A percentile compares a stretch with the other conserved stretches of the same genome.
These are phyloP conservation scores for Peniophora sp. DNA, from an alignment of 1,284 basidiomycete species.

Conservation along the genomic window DNA sequence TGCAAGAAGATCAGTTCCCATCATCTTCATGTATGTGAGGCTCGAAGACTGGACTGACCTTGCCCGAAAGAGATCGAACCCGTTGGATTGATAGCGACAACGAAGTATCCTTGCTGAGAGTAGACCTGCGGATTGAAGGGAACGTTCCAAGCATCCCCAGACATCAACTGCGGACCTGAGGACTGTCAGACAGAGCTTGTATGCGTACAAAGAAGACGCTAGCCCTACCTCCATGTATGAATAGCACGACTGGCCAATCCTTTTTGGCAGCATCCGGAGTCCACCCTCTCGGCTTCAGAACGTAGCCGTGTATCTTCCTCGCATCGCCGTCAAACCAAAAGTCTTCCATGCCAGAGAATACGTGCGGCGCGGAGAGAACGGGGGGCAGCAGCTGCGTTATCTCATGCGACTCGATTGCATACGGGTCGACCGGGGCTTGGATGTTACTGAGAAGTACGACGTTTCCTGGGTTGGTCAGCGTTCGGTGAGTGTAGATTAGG, in stretches of 20 bases:
- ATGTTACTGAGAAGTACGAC: slow-evolving; percentile 51
- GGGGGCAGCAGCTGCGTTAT: neutral
- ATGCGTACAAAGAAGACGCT: neutral
- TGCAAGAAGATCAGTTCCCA: slow-evolving; percentile 16
- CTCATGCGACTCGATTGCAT: neutral
- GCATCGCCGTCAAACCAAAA: slow-evolving; percentile 81
- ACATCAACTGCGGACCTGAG: slow-evolving; percentile 67
- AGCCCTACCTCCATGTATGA: slow-evolving; percentile 64
- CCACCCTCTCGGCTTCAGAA: slow-evolving; percentile 71
- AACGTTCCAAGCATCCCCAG: slow-evolving; percentile 76
- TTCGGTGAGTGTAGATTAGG: slow-evolving; percentile 61
- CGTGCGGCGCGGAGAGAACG: neutral
- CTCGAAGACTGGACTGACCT: slow-evolving; percentile 37
- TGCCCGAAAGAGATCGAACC: slow-evolving; percentile 85
- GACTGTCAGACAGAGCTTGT: neutral
- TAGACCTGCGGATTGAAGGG: slow-evolving; percentile 85
- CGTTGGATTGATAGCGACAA: slow-evolving; percentile 80
- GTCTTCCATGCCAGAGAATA: slow-evolving; percentile 37
- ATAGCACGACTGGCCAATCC: slow-evolving; percentile 64
- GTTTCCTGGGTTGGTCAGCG: slow-evolving; percentile 66
- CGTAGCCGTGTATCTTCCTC: slow-evolving; percentile 74
- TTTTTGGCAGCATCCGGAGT: slow-evolving; percentile 41
- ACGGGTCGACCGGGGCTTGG: neutral
- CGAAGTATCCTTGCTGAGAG: slow-evolving; percentile 76
- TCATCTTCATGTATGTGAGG: neutral